Conservation (phyloP, 2,329 filamentous ascomycete genomes). For the Stemphylium beticola region DNA sequence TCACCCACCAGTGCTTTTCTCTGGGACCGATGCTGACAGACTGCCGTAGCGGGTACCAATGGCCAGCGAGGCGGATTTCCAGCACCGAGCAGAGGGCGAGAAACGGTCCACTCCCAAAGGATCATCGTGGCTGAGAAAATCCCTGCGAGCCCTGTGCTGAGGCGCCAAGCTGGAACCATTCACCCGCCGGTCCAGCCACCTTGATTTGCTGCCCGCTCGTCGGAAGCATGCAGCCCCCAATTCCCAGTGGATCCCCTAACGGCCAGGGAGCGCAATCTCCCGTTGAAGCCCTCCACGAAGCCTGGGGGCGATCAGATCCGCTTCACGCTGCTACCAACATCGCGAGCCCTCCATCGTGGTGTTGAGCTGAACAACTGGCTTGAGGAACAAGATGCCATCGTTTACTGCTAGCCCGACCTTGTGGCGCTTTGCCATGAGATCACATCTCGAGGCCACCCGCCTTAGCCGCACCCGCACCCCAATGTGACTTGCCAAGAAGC, state of each 20-base stretch:
- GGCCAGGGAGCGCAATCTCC: conserved; percentile 17
- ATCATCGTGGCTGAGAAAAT: conserved; percentile 12
- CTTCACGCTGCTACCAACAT: conserved; percentile 7
- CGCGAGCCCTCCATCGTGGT: not conserved
- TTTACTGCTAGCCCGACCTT: not conserved
- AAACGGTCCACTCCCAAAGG: conserved; percentile 13
- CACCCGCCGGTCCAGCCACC: conserved; percentile 15
- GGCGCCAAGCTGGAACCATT: conserved; percentile 10
- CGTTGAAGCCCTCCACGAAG: not conserved
- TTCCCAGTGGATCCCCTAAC: conserved; percentile 5
- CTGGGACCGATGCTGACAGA: conserved; percentile 20
- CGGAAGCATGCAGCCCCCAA: conserved; percentile 12
- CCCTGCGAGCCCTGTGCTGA: conserved; percentile 16
- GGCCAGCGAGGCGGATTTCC: conserved; percentile 20
- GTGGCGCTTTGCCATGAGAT: not conserved
- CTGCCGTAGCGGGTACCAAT: conserved; percentile 25
- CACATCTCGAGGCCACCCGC: conserved; percentile 4
- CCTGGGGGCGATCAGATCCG: conserved; percentile 14
- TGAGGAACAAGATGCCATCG: no score
- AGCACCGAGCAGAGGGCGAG: conserved; percentile 13
- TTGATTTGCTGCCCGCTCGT: conserved; percentile 9
- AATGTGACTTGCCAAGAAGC: conserved; percentile 12
- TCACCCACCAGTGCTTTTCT: conserved; percentile 6
- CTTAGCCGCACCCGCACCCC: conserved; percentile 1
- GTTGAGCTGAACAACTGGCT: not conserved